Evolutionary conservation across 345 rosid genomes (phyloP), one percentile per base, ranked within the genome.

Genomic region (Mangifera indica): DNA sequence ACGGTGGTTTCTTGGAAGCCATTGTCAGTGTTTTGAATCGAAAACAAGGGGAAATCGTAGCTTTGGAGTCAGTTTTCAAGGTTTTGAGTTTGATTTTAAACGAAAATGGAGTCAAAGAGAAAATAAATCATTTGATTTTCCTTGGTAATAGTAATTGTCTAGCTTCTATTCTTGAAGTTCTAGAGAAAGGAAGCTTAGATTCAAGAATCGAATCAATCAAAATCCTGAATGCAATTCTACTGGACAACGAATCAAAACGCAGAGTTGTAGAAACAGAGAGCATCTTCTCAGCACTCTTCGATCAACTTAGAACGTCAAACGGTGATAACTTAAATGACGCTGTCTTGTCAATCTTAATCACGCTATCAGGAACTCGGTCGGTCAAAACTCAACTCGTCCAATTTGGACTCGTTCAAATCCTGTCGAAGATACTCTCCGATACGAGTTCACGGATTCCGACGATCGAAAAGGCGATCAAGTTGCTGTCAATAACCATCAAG

Each of bases 391-490:
- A 77, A 72, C 77, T 86, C 57, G 76, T 81, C 71, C 29, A 66
- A 6, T 71, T 86, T 52, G 84, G 83, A 66, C 48, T 72, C 9
- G 77, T 84, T 58, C 65, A 63, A 34, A 63, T 70, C 59, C 64
- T 86, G 12, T 51, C 80, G 10, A 60, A 73, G 1, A 63, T 71
- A 2, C 69, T 86, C 45, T 65, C 71, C n/a, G 71, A 63, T 60
- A 37, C 79, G 3, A 70, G 63, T 7, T 45, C 69, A 22, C 25
- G 66, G 48, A 46, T 60, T 37, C 62, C 75, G 17, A 69, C 74
- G 13, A 66, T 68, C 2, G 90, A 80, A 61, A 80, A 74, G 76
- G 80, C 83, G 10, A 52, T 84, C 67, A 82, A 77, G 71, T 42
- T 84, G 73, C 67, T 82, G 20, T 84, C 80, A 21, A 58, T 66